These are phyloP conservation scores for Hyaloscypha finlandica DNA, from an alignment of 495 filamentous ascomycete genomes.

Conservation along the genomic window DNA sequence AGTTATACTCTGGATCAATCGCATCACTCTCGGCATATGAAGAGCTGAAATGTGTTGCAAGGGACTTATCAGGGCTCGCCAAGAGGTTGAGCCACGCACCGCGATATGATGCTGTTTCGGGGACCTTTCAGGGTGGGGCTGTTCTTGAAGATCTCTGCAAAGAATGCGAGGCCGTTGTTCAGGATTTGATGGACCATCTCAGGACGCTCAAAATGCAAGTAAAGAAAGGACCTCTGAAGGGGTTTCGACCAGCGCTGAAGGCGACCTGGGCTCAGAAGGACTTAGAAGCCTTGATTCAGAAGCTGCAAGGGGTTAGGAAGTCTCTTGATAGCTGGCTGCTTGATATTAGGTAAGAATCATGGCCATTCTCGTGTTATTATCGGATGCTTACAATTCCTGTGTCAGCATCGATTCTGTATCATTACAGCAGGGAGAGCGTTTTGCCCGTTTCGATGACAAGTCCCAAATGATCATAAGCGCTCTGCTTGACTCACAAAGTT, in stretches of 20 bases:
- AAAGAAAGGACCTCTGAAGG: constrained; percentile 7
- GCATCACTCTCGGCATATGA: constrained; percentile 34
- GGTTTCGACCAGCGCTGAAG: not conserved
- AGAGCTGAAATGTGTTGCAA: constrained; percentile 22
- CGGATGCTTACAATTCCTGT: not conserved
- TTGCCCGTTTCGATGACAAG: not conserved
- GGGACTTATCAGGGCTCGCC: constrained; percentile 14
- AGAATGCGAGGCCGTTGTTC: not conserved
- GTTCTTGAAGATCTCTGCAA: not conserved
- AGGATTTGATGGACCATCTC: constrained; percentile 14
- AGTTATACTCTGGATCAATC: constrained; percentile 34
- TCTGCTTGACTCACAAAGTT: not conserved
- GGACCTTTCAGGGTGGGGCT: not conserved
- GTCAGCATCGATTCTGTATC: not conserved
- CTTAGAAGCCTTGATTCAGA: not conserved
- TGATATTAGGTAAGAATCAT: not conserved
- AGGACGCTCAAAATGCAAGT: constrained; percentile 1
- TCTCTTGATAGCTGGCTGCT: not conserved
- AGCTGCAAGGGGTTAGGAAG: not conserved
- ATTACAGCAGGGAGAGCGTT: not conserved
- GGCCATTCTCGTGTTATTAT: not conserved
- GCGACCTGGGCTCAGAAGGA: not conserved
- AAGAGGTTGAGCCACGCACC: not conserved
- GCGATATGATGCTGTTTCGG: not conserved
- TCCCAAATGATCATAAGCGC: not conserved